Base-by-base conservation (phyloP, 2,329 filamentous ascomycete species). In the Phaeophleospora eucalypticola region DNA sequence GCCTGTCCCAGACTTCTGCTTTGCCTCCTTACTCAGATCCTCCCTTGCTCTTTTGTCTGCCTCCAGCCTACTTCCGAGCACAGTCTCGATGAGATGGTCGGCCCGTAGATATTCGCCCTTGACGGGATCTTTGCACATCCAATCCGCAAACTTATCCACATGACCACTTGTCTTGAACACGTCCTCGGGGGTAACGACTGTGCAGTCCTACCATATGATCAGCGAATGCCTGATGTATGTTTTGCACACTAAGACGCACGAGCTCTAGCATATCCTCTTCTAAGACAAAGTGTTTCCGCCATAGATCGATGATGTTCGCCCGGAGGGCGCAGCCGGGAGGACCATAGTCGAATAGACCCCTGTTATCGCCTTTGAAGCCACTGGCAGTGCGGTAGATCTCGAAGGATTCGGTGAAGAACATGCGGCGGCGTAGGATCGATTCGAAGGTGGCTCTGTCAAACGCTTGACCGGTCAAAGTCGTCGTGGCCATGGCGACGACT, bases 191-290 rank as follows among this genome's bases (percentile, higher is more conserved):
- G 93, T 98, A 65, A 98, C 72, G 72, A 91, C 93, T 33, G 87
- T 93, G 74, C 89, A 95, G 73, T 95, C 90, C 56, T 95, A 83
- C 74, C 95, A 89, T 58, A 95, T 82, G n/a, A n/a, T n/a, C n/a
- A n/a, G n/a, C n/a, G n/a, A n/a, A n/a, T n/a, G n/a, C n/a, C n/a
- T n/a, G n/a, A n/a, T n/a, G n/a, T n/a, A n/a, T n/a, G n/a, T n/a
- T n/a, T n/a, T n/a, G n/a, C n/a, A n/a, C n/a, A n/a, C n/a, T n/a
- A n/a, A n/a, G n/a, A n/a, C n/a, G n/a, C n/a, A n/a, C n/a, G n/a
- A n/a, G n/a, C n/a, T n/a, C n/a, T n/a, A n/a, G n/a, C 89, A 95
- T 95, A 66, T 95, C 86, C 75, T 95, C 89, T 74, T 90, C 85
- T 48, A 94, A 77, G 53, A 95, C 83, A 66, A 95, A 95, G 73